Evolutionary conservation across 352 stramenopile species (phyloP), one percentile per base, ranked within the genome.

Genomic region (Thalassiosira livingstoniorum): DNA sequence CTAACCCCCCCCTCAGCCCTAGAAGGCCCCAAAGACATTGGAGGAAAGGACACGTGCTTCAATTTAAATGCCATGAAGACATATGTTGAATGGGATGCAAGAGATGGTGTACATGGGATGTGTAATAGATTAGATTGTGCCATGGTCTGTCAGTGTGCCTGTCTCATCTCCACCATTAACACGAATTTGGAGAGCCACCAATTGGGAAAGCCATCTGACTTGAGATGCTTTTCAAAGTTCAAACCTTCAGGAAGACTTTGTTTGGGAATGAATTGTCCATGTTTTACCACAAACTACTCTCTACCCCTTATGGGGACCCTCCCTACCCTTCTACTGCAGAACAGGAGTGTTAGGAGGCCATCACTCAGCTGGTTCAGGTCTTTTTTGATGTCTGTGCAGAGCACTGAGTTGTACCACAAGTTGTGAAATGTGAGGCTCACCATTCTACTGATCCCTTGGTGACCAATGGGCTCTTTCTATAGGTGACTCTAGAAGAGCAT

Each of bases 21-120:
- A 18, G 57, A 7, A 27, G 57, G 57, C 4, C 57, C 57, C 27
- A 65, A 65, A 23, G 47, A 58, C 21, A 29, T n/a, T 25, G 11
- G 27, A 29, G 47, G 27, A 27, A 11, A 58, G 27, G 11, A 4
- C 21, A 7, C 21, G 4, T n/a, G 4, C 5, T 58, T 58, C 47
- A n/a, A n/a, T n/a, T n/a, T n/a, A n/a, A 58, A 58, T 7, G 47
- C 47, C 5, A 58, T 58, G 47, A 58, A 58, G n/a, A 58, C 47
- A n/a, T 25, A 5, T n/a, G 47, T 29, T 4, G n/a, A 7, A 27
- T 58, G 47, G 47, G 47, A 58, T 58, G 47, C 5, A 29, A n/a
- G 47, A 7, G 47, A 58, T 23, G 47, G 47, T 27, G 5, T 25
- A 15, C 4, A 7, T 4, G 47, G 47, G 11, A 58, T n/a, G 21